Evolutionary conservation across 2,329 filamentous ascomycete genomes (phyloP), one percentile per base, ranked within the genome.

Genomic region (Drechslerella stenobrocha): DNA sequence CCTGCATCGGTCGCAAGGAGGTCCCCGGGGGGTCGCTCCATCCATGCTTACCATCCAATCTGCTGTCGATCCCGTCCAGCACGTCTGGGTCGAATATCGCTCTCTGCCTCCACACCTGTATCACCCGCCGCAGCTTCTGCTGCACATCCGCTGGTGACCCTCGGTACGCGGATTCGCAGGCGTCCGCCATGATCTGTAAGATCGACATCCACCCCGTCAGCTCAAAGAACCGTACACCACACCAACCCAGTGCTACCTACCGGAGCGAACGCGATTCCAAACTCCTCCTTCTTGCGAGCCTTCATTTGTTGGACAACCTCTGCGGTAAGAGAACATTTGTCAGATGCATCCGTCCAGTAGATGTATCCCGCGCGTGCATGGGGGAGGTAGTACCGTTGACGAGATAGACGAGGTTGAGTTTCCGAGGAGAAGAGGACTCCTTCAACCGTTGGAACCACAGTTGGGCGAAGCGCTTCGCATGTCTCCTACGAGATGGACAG

Each of bases 301-400:
- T 95, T 95, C 22, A 91, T 96, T 75, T 97, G 93, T 76, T 98
- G 93, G 20, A 90, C 88, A 63, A 98, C 91, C 81, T 98, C 93
- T 93, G 74, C 56, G 67, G 64, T 20, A 18, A 34, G 37, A 26
- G 23, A 15, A 51, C 15, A 7, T 22, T 15, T 15, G 26, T 66
- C 52, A 61, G 63, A 56, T 52, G 40, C 13, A 7, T 28, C 22
- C 11, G 18, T 6, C 2, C 11, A 13, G 1, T 42, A 30, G n/a
- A 23, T 8, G 15, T n/a, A 28, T 26, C 2, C 7, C 4, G 23
- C 26, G 3, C 23, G 8, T 22, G 2, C 22, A 11, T 47, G 44
- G 24, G 51, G n/a, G n/a, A n/a, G n/a, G 26, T 74, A 82, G 75
- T 81, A 93, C 90, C 90, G 77, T 98, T 98, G 70, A 91, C 91